phyloP scores from a whole-genome alignment of 768 basidiomycete species.

The Peribolospora baueri region DNA sequence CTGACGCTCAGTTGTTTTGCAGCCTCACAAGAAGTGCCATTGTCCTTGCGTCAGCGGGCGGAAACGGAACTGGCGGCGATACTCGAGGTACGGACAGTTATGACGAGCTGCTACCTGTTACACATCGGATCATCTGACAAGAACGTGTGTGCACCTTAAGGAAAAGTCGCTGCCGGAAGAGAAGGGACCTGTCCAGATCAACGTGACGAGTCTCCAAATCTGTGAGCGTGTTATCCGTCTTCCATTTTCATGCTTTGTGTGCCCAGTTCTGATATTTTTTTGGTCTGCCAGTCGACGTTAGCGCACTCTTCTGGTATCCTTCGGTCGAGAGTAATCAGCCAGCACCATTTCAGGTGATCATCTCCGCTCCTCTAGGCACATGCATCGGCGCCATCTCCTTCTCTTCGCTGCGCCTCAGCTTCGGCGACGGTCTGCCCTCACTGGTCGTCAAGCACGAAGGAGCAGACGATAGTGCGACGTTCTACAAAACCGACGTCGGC shows the following conservation, averaged over 20 bases:
- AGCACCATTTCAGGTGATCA: slow-evolving; percentile 48
- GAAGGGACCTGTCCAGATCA: slow-evolving; percentile 28
- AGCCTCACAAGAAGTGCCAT: neutral
- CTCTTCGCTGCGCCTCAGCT: slow-evolving; percentile 33
- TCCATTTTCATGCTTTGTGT: slow-evolving; percentile 3
- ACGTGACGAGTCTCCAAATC: slow-evolving; percentile 44
- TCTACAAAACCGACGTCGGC: slow-evolving; percentile 1
- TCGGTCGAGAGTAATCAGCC: slow-evolving; percentile 36
- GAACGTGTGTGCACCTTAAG: too few species aligned
- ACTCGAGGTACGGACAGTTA: neutral
- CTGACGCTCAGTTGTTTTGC: neutral
- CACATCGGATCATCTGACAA: too few species aligned
- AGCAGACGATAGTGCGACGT: slow-evolving; percentile 22
- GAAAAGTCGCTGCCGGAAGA: too few species aligned
- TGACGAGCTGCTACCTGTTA: neutral
- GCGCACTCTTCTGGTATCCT: slow-evolving; percentile 44
- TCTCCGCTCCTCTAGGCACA: slow-evolving; percentile 31
- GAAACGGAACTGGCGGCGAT: neutral
- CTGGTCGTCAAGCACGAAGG: slow-evolving; percentile 29
- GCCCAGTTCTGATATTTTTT: neutral
- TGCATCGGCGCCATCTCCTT: slow-evolving; percentile 38
- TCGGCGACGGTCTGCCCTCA: slow-evolving; percentile 30
- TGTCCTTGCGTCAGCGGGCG: neutral
- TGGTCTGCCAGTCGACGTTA: slow-evolving; percentile 32
- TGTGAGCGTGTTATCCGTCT: slow-evolving; percentile 26